phyloP scores from a whole-genome alignment of 371 early-diverging fungal genomes.

The Choanephora cucurbitarum region DNA sequence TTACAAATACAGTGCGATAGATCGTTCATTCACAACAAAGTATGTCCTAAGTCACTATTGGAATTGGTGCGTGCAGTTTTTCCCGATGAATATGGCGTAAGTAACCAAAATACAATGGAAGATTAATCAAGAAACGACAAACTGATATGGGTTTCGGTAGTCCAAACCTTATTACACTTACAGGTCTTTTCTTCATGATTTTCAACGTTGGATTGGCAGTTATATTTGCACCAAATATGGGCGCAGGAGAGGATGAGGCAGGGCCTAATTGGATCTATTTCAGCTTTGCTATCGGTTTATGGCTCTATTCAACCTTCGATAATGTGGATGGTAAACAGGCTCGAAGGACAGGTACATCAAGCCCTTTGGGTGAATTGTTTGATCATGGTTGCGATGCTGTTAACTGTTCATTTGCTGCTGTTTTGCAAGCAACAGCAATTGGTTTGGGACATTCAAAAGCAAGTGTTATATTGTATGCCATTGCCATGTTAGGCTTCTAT shows the following conservation, averaged over 20 bases:
- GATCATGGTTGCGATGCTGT: conserved; percentile 94
- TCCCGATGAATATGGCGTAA: conserved; percentile 96
- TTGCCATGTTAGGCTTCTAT: conserved; percentile 85
- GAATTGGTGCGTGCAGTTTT: conserved; percentile 84
- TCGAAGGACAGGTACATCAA: conserved; percentile 85
- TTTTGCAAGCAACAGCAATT: conserved; percentile 84
- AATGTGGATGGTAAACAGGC: conserved; percentile 99
- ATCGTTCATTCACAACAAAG: conserved; percentile 83
- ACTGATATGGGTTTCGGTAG: conserved; percentile 38
- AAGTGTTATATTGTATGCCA: conserved; percentile 60
- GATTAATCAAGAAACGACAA: not conserved
- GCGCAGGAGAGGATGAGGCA: conserved; percentile 17
- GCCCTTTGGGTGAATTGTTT: conserved; percentile 96
- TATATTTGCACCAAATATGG: conserved; percentile 47
- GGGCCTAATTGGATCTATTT: conserved; percentile 49
- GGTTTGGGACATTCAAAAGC: conserved; percentile 79
- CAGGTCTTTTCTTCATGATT: conserved; percentile 89
- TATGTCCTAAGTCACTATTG: conserved; percentile 87
- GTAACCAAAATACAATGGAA: conserved; percentile 18
- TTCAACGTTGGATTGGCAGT: conserved; percentile 69
- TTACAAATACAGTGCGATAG: conserved; percentile 83
- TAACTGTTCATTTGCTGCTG: conserved; percentile 85
- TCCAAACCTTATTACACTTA: conserved; percentile 97
- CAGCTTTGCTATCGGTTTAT: conserved; percentile 83
- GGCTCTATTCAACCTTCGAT: conserved; percentile 96